A percentile compares a stretch with the other conserved stretches of the same genome.
These are phyloP conservation scores for Nakaseomyces kungkrabaensis DNA, from an alignment of 1,139 yeast genomes.

Conservation along the genomic window DNA sequence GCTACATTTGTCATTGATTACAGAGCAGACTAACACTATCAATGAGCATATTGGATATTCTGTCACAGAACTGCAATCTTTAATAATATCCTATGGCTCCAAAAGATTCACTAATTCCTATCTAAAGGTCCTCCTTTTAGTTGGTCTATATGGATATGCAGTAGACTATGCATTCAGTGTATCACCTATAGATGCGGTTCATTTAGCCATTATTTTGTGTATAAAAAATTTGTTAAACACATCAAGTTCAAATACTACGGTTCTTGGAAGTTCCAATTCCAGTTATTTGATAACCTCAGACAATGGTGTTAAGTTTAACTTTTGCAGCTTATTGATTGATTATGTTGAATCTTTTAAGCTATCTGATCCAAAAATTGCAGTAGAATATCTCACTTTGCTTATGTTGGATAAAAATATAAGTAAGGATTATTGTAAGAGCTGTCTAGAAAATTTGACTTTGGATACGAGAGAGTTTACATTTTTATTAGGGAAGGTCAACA, in stretches of 20 bases:
- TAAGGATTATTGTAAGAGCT: constrained; percentile 58
- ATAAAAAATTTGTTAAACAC: constrained; percentile 65
- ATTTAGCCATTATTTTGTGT: constrained; percentile 72
- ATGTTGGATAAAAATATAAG: constrained; percentile 41
- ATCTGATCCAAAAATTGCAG: constrained; percentile 83
- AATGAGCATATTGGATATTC: constrained; percentile 71
- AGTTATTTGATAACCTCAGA: constrained; percentile 31
- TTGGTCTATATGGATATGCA: constrained; percentile 79
- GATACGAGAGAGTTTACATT: constrained; percentile 78
- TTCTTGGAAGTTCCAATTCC: not conserved
- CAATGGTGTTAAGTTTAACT: constrained; percentile 39
- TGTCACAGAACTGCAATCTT: constrained; percentile 62
- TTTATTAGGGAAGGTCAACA: constrained; percentile 68
- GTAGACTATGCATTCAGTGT: constrained; percentile 57
- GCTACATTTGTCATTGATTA: constrained; percentile 74
- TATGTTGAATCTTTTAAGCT: constrained; percentile 75
- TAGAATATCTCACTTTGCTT: constrained; percentile 71
- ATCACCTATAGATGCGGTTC: constrained; percentile 85
- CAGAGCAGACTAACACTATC: constrained; percentile 51
- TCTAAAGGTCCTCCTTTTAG: constrained; percentile 61
- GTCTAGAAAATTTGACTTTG: constrained; percentile 75
- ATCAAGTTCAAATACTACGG: constrained; percentile 18
- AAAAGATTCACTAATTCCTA: constrained; percentile 64
- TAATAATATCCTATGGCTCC: constrained; percentile 63
- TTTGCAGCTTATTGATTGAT: constrained; percentile 51